Evolutionary conservation across 2,329 filamentous ascomycete species (phyloP), one percentile per base, ranked within the genome.

Genomic region (Nigrospora osmanthi): DNA sequence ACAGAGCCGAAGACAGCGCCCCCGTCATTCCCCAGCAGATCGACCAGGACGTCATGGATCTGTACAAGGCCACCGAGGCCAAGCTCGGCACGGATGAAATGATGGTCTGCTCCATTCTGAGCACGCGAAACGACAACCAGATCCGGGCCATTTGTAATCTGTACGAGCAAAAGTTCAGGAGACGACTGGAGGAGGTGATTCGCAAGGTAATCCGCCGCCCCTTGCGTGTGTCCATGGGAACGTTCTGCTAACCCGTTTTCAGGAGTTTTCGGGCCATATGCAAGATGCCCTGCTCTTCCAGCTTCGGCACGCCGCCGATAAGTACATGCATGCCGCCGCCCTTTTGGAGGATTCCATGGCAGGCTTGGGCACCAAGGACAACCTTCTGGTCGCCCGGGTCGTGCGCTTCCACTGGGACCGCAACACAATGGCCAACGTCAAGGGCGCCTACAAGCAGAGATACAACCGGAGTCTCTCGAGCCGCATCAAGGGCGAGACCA

Each of bases 191-290:
- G 51, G 76, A 80, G 32, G 82, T 89, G 41, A 81, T 97, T 54
- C 80, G 81, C 50, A 85, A 79, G 55, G 79, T 81, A 62, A 65
- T 70, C 59, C 9, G 2, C 5, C 23, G 23, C 4, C 10, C 9
- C 2, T 10, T n/a, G 10, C 13, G 13, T 36, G 30, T 7, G 10
- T 11, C 16, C 16, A 13, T 17, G 9, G 11, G 19, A 10, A 5
- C 19, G 13, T 28, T 17, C 13, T n/a, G 13, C 16, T 11, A 35
- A 19, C 40, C 19, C n/a, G 3, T 17, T 13, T 11, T 15, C n/a
- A 83, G 68, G 82, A 93, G 57, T 96, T 96, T 66, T 87, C 83
- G 0, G 91, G 91, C 1, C 91, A 97, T 61, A 96, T 97, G 89
- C 75, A 90, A 61, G 79, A 87, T 14, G 89, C 89, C 0, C 75